These are phyloP conservation scores for Acidiella bohemica DNA, from an alignment of 495 filamentous ascomycete species.

Conservation along the genomic window DNA sequence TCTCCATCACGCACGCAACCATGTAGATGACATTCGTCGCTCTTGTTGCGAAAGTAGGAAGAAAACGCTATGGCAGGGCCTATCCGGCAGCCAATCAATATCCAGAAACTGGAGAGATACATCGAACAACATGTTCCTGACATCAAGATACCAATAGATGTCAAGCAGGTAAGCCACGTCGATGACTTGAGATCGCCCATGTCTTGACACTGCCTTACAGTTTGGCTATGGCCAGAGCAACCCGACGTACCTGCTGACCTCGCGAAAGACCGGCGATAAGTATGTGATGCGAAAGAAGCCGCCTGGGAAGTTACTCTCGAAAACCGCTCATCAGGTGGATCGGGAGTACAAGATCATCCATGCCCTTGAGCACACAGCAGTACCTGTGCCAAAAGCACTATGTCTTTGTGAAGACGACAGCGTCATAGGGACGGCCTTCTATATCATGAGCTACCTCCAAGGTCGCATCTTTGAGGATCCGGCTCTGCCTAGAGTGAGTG, in stretches of 20 bases:
- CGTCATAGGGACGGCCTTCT: constrained; percentile 83
- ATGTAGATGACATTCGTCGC: no score
- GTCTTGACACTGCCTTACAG: constrained; percentile 30
- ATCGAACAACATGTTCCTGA: constrained; percentile 59
- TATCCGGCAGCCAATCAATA: constrained; percentile 78
- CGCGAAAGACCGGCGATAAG: constrained; percentile 42
- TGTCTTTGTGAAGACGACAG: constrained; percentile 69
- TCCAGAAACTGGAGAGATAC: constrained; percentile 62
- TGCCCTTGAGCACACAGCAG: constrained; percentile 60
- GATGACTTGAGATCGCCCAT: no score
- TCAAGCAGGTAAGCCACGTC: constrained; percentile 78
- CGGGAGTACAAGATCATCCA: constrained; percentile 85
- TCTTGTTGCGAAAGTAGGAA: no score
- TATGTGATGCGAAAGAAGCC: constrained; percentile 94
- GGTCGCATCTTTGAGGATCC: constrained; percentile 87
- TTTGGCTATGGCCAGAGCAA: constrained; percentile 97
- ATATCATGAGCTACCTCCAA: constrained; percentile 89
- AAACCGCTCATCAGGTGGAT: constrained; percentile 90
- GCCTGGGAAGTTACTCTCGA: constrained; percentile 76
- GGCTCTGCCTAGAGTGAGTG: constrained; percentile 57
- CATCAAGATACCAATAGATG: constrained; percentile 65
- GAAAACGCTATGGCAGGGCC: constrained; percentile 94
- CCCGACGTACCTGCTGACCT: constrained; percentile 81
- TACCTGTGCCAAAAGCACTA: constrained; percentile 74
- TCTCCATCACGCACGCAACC: no score